Base-by-base conservation (phyloP, 2,329 filamentous ascomycete genomes). In the Scorias spongiosa region DNA sequence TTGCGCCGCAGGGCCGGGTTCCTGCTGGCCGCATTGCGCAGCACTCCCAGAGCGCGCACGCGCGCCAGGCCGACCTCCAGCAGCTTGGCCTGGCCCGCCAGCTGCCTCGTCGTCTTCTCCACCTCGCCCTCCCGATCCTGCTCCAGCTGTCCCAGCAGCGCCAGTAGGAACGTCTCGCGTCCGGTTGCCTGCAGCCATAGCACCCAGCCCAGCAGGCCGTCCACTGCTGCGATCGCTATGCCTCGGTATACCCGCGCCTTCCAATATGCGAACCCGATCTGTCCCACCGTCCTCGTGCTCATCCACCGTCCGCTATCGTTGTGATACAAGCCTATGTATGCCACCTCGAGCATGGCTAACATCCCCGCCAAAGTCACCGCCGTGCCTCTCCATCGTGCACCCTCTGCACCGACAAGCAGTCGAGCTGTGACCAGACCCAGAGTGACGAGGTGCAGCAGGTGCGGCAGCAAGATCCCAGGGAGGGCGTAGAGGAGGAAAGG, bases 141-240 rank as follows among this genome's bases (percentile, higher is more conserved):
- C 32, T 12, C 32, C 12, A 36, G 32, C 58, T 84, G 78, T 1
- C 78, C 74, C 17, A 77, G 74, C 51, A 93, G 84, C 46, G 83
- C 81, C 12, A 36, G 15, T 17, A 77, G 74, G 51, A 93, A 84
- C 46, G 83, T 81, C 12, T 5, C 11, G 15, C 87, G 78, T 56
- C 88, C 81, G 4, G 91, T 95, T 12, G 78, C 76, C 2, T 81
- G 80, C 3, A 91, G 69, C 65, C 80, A 95, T 32, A 95, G 67
- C 3, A 81, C 61, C 42, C 67, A 71, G 0, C 77, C 84, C 0
- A 91, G 63, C 1, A 69, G 44, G 0, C 63, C 69, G 57, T 96
- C 80, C 17, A 86, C 69, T 0, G 68, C 51, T 0, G 78, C 79
- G 2, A 95, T 74, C 1, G 64, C 66, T 11, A 84, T 53, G 28